These are phyloP conservation scores for Gnomoniopsis sp. DNA, from an alignment of 2,329 filamentous ascomycete genomes.

Conservation along the genomic window DNA sequence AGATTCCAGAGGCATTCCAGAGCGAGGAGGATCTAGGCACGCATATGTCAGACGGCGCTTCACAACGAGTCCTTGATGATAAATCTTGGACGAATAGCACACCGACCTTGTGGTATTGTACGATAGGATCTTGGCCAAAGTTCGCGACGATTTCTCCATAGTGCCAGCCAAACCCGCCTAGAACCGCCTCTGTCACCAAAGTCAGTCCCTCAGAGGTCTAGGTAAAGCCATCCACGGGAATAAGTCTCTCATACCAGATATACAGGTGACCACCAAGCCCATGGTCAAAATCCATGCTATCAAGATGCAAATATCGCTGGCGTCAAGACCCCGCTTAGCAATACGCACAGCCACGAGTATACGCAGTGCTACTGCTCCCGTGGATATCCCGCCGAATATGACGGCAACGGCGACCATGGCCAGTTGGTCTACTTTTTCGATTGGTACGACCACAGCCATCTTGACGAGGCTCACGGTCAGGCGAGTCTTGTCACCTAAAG, in stretches of 20 bases:
- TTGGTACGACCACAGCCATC: constrained; percentile 23
- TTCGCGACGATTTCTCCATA: constrained; percentile 18
- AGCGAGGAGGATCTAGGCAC: constrained; percentile 7
- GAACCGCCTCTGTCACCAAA: constrained; percentile 17
- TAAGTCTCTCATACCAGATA: not conserved
- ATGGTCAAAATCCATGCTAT: constrained; percentile 16
- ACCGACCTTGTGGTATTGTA: constrained; percentile 5
- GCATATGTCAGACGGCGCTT: not conserved
- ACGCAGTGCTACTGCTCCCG: constrained; percentile 20
- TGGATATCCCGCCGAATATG: constrained; percentile 21
- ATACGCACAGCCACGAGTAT: constrained; percentile 22
- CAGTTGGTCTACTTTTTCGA: constrained; percentile 21
- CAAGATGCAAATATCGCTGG: constrained; percentile 25
- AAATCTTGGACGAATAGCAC: not conserved
- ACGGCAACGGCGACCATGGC: constrained; percentile 15
- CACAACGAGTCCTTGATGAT: not conserved
- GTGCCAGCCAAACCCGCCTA: constrained; percentile 22
- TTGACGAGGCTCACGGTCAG: not conserved
- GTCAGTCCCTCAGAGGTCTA: not conserved
- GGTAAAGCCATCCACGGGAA: not conserved
- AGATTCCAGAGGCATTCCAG: constrained; percentile 31
- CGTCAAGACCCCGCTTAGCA: constrained; percentile 21
- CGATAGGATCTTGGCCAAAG: constrained; percentile 18
- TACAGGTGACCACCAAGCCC: constrained; percentile 15
- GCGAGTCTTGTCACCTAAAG: not conserved